Conservation (phyloP, 2,329 filamentous ascomycete species). For the Stachybotrys elegans region DNA sequence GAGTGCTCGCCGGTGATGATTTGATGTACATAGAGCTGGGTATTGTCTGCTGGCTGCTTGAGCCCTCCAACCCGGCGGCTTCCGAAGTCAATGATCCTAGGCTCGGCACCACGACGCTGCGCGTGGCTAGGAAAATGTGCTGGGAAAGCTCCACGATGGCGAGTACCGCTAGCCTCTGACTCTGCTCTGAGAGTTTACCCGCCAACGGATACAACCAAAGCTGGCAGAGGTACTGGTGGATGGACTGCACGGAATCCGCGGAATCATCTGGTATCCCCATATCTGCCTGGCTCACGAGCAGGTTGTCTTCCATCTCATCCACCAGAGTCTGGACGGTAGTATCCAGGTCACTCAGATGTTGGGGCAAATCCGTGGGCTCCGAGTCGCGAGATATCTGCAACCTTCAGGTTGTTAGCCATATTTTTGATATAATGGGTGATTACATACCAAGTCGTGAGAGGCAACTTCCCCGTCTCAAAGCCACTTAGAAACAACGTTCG, state of each 20-base stretch:
- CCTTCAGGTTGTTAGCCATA: too few relatives aligned
- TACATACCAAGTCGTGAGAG: slow-evolving; percentile 28
- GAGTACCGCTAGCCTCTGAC: slow-evolving; percentile 17
- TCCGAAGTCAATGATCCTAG: slow-evolving; percentile 20
- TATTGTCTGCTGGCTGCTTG: slow-evolving; percentile 8
- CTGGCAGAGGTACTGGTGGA: slow-evolving; percentile 21
- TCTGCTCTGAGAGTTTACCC: slow-evolving; percentile 13
- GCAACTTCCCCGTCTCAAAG: slow-evolving; percentile 16
- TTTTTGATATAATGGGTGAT: background rate
- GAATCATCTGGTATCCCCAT: slow-evolving; percentile 14
- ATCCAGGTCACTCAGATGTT: too few relatives aligned
- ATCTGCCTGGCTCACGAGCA: too few relatives aligned
- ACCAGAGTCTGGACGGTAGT: too few relatives aligned
- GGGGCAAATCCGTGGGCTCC: too few relatives aligned
- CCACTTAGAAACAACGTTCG: slow-evolving; percentile 20
- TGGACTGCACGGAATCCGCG: slow-evolving; percentile 16
- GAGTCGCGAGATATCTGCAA: background rate
- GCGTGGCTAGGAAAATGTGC: slow-evolving; percentile 28
- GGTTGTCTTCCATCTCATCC: too few relatives aligned
- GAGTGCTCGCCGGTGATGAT: slow-evolving; percentile 17
- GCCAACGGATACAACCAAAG: slow-evolving; percentile 24
- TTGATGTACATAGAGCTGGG: slow-evolving; percentile 13
- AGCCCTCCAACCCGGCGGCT: slow-evolving; percentile 5
- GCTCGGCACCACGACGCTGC: slow-evolving; percentile 29
- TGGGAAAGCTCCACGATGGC: slow-evolving; percentile 24